Evolutionary conservation across 257 asterid genomes (phyloP), one percentile per base, ranked within the genome.

Genomic region (Jasminum sambac): DNA sequence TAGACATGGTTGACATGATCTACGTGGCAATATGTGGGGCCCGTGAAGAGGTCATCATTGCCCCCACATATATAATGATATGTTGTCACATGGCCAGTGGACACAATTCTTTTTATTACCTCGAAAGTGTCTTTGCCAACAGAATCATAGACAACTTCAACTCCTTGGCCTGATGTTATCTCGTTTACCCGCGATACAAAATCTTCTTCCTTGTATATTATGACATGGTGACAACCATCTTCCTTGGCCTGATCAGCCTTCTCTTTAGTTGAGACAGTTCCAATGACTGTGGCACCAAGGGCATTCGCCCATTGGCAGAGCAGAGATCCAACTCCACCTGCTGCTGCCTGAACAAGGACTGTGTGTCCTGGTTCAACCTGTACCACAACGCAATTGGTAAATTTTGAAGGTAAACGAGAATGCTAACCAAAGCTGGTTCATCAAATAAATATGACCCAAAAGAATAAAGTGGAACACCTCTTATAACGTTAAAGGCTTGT

Each of bases 251-350:
- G 99, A 41, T 78, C 87, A 4, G 97, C 98, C 76, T 95, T 89
- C 84, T 88, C 99, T 72, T 85, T 41, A 11, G 90, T 91, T 61
- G 99, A 95, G 73, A 91, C 99, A 17, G 97, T 88, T 67, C 99
- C 99, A 6, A 95, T 91, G 42, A 95, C 96, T 0, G 92, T 91
- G 59, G 98, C 99, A 64, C 99, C 98, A 50, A 87, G 90, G 13
- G 95, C 88, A 60, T 78, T 91, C 46, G 96, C 97, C 99, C 99
- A 95, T 76, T 95, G 99, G 84, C 98, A 95, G 79, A 95, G 62
- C 48, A 95, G 74, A 62, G 99, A 95, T 60, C 99, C 99, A 40
- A 88, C 93, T 42, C 99, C 99, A 75, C 98, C 97, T 10, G 99
- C 97, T 68, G 99, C 99, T 40, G 99, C 99, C 76, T 91, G 99